Evolutionary conservation across 352 stramenopile species (phyloP).

Genomic region (Blastocystis hominis): DNA sequence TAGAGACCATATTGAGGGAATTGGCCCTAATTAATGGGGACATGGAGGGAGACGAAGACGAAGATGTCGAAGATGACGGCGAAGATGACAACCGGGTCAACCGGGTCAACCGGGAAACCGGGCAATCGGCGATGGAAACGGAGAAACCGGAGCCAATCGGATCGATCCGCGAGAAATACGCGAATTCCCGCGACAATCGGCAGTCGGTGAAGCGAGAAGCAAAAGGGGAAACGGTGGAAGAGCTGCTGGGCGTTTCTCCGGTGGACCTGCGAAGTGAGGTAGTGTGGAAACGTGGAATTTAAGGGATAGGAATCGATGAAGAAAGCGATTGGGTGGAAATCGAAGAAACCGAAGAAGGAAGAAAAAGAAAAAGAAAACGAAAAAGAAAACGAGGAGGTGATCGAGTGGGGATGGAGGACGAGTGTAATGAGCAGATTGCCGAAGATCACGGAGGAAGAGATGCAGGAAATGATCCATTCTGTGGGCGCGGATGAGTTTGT

Average conservation of each 20-base stretch:
- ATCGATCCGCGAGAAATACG: neutral
- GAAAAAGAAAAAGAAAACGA: neutral
- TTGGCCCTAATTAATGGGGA: conserved; percentile 5
- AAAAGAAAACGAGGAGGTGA: neutral
- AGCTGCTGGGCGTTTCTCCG: neutral
- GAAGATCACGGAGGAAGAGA: neutral
- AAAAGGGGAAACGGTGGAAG: neutral
- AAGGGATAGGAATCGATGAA: conserved; percentile 26
- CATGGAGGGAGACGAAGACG: neutral
- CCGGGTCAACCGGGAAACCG: too few relatives aligned
- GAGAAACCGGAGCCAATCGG: neutral
- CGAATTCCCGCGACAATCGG: too few relatives aligned
- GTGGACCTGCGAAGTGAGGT: neutral
- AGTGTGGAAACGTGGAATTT: neutral
- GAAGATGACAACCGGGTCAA: neutral
- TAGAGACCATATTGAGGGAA: neutral
- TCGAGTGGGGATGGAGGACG: neutral
- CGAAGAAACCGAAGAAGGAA: conserved; percentile 26
- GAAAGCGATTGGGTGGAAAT: conserved; percentile 5
- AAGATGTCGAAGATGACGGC: neutral
- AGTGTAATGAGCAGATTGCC: neutral
- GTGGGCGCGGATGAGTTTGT: neutral
- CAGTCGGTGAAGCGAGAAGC: neutral
- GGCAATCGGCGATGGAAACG: too few relatives aligned
- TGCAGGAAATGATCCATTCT: neutral